Evolutionary conservation across 768 basidiomycete species (phyloP), one percentile per base, ranked within the genome.

Genomic region (Calocybe cyanea): DNA sequence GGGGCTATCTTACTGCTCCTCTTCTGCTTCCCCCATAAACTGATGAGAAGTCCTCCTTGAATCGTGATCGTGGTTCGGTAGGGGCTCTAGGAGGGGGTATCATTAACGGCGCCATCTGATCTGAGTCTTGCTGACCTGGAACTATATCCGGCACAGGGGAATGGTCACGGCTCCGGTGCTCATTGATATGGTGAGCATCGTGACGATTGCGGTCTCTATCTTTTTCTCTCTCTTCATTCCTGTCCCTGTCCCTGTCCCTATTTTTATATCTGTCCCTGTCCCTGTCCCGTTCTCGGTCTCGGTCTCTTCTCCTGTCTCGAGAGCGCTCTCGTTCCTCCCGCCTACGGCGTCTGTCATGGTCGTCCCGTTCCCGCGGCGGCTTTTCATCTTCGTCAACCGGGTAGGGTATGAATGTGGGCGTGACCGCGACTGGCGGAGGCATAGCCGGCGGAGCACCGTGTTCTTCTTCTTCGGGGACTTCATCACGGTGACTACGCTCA

Each of bases 31-130:
- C 50, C 45, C 55, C 48, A 33, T 49, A 54, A 39, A 58, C 42
- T 51, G 54, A 55, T 37, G 53, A 46, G 57, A 58, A 56, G 39
- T 58, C 53, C 53, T 58, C 57, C 18, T 54, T 43, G 53, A 58
- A 58, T 40, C 57, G 50, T 46, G 57, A 58, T 51, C 53, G 40
- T 40, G 53, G 51, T 49, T 57, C 55, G 46, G 23, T 40, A 43
- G 38, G 48, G 50, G 50, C 43, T 45, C 55, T 56, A 51, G 53
- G 55, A 54, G 57, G 57, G 47, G 55, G 57, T 51, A 57, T 58
- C 55, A 58, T 58, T 58, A 58, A 58, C 49, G 57, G 57, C 43
- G 47, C 51, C 55, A 56, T 52, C 40, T 54, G 38, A 58, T 58
- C 55, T 52, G 45, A 53, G 45, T 49, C 57, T 45, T 54, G 49